Percentiles rank a stretch among this genome's conserved stretches.
phyloP scores from a whole-genome alignment of 768 basidiomycete genomes.

The Amanita exitialis region DNA sequence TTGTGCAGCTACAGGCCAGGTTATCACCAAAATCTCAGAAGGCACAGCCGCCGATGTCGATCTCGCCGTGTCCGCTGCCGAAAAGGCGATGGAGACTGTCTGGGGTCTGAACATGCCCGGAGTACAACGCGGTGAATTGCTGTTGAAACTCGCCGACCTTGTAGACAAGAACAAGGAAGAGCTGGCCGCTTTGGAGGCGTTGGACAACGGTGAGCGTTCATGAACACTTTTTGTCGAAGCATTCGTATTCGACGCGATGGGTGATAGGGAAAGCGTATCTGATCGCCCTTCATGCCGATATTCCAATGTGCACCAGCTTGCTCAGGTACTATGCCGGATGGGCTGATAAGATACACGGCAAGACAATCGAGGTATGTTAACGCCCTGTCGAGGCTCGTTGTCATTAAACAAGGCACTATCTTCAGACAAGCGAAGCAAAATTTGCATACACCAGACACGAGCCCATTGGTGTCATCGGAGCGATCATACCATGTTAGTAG shows the following conservation, averaged over 20 bases:
- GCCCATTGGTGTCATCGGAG: conserved; percentile 42
- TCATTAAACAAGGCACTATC: background rate
- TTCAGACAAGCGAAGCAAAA: background rate
- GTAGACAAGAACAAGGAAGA: conserved; percentile 54
- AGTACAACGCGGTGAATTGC: conserved; percentile 36
- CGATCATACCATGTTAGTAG: conserved; percentile 43
- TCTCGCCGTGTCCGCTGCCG: conserved; percentile 58
- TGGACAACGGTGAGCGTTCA: conserved; percentile 44
- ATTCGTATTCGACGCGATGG: background rate
- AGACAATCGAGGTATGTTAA: conserved; percentile 52
- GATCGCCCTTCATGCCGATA: conserved; percentile 40
- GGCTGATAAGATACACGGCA: conserved; percentile 78
- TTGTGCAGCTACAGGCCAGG: conserved; percentile 48
- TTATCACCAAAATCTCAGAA: conserved; percentile 46
- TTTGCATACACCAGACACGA: conserved; percentile 47
- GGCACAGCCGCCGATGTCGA: conserved; percentile 69
- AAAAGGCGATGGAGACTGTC: conserved; percentile 40
- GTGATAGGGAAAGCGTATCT: conserved; percentile 32
- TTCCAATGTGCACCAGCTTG: conserved; percentile 33
- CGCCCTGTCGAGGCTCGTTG: background rate
- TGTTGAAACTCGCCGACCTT: conserved; percentile 54
- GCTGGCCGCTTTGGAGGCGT: conserved; percentile 63
- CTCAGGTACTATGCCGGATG: conserved; percentile 82
- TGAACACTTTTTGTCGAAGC: background rate
- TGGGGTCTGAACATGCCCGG: conserved; percentile 65